Evolutionary conservation across 179 eudicot species (phyloP).

Genomic region (Heliamphora pulchella): DNA sequence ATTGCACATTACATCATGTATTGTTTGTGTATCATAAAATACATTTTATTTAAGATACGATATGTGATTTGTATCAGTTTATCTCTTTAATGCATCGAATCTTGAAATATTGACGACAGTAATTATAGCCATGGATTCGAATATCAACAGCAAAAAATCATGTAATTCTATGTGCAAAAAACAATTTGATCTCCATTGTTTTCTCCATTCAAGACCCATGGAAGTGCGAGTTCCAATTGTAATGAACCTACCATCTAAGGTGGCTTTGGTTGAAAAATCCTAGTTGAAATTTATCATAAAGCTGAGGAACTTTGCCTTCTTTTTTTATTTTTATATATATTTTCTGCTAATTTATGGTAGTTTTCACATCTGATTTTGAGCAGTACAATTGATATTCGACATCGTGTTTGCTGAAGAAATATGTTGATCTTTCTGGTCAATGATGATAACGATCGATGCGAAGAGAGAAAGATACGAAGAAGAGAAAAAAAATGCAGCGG

Average conservation of each 20-base stretch:
- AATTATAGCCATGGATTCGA: not conserved
- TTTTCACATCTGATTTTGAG: constrained; percentile 20
- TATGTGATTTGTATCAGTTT: too few relatives aligned
- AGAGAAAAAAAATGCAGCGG: too few relatives aligned
- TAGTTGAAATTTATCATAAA: not conserved
- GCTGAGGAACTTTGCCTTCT: not conserved
- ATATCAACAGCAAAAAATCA: not conserved
- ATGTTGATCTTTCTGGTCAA: constrained; percentile 30
- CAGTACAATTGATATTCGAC: constrained; percentile 61
- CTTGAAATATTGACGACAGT: too few relatives aligned
- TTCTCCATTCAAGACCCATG: not conserved
- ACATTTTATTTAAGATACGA: too few relatives aligned
- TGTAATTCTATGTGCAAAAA: not conserved
- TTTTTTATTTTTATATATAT: too few relatives aligned
- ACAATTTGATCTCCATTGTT: not conserved
- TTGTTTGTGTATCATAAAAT: too few relatives aligned
- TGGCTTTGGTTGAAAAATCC: not conserved
- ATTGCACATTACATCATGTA: too few relatives aligned
- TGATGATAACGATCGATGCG: not conserved
- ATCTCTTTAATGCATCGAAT: too few relatives aligned
- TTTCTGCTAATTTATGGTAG: not conserved
- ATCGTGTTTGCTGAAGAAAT: constrained; percentile 64
- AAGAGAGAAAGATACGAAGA: too few relatives aligned
- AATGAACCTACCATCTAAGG: not conserved
- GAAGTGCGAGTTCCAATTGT: not conserved